A percentile compares a stretch with the other conserved stretches of the same genome.
These are phyloP conservation scores for Rhododendron ovatum DNA, from an alignment of 148 eudicot species.

Conservation along the genomic window DNA sequence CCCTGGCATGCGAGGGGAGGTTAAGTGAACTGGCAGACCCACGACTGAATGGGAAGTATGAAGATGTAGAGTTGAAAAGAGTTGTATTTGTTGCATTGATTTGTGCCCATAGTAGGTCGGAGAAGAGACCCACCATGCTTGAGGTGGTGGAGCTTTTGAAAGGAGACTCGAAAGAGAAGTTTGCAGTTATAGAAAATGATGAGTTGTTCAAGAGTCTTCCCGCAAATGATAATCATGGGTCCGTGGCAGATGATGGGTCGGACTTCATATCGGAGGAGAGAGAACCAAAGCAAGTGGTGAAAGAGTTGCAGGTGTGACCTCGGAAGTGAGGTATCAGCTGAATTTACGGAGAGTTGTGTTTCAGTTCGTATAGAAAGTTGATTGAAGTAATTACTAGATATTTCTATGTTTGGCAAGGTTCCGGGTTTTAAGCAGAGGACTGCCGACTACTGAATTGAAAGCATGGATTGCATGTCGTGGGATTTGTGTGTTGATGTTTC, in stretches of 20 bases:
- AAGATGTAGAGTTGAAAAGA: slow-evolving; percentile 67
- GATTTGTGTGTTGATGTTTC: slow-evolving; percentile 6
- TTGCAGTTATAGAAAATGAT: slow-evolving; percentile 43
- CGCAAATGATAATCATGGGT: slow-evolving; percentile 16
- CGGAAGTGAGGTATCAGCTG: not conserved
- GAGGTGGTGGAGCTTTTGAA: slow-evolving; percentile 72
- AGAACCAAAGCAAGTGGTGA: slow-evolving; percentile 13
- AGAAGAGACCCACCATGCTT: slow-evolving; percentile 83
- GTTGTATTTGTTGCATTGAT: slow-evolving; percentile 46
- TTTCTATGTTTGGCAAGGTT: not conserved
- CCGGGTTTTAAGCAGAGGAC: not conserved
- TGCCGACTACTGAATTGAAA: not conserved
- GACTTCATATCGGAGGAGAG: slow-evolving; percentile 33
- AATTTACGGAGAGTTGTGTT: not conserved
- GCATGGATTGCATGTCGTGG: not conserved
- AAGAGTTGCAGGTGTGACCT: not conserved
- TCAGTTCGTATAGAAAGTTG: not conserved
- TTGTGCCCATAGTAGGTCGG: slow-evolving; percentile 69
- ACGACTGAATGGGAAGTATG: slow-evolving; percentile 56
- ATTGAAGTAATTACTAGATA: not conserved
- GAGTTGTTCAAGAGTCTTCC: slow-evolving; percentile 32
- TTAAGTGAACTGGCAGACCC: slow-evolving; percentile 69
- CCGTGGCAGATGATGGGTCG: slow-evolving; percentile 23
- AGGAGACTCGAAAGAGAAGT: slow-evolving; percentile 63
- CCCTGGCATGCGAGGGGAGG: slow-evolving; percentile 54